Evolutionary conservation across 345 rosid genomes (phyloP).

Genomic region (Dimocarpus longan): DNA sequence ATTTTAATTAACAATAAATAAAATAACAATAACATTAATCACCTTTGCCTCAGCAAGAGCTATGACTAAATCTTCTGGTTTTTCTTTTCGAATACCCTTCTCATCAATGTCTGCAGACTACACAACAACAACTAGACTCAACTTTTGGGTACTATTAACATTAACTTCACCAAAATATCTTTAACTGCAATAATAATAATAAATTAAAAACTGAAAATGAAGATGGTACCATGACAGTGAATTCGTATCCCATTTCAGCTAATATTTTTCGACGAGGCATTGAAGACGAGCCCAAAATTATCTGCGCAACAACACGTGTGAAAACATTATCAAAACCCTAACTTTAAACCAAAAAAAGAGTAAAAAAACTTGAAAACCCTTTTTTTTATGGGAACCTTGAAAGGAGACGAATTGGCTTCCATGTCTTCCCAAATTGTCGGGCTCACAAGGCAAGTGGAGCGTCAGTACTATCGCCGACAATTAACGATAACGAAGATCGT

Average conservation of each 20-base stretch:
- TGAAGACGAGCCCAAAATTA: conserved; percentile 88
- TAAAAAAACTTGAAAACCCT: background rate
- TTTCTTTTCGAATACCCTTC: conserved; percentile 69
- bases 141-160: background rate
- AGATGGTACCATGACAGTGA: conserved; percentile 60
- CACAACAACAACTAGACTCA: background rate
- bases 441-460: background rate
- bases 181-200: background rate
- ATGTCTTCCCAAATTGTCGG: conserved; percentile 21
- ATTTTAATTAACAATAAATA: background rate
- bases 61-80: conserved; percentile 84
- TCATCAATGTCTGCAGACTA: conserved; percentile 97
- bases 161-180: background rate
- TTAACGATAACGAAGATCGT: background rate
- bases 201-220: background rate
- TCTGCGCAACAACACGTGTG: conserved; percentile 39
- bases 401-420: conserved; percentile 45
- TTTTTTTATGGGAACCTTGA: conserved; percentile 49
- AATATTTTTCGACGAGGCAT: conserved; percentile 64
- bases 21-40: background rate
- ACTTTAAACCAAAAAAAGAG: background rate
- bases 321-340: background rate
- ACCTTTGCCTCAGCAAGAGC: conserved; percentile 98
- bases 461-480: background rate
- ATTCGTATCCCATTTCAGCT: conserved; percentile 86